phyloP scores from a whole-genome alignment of 2,329 filamentous ascomycete species.

The Apiospora hydei region DNA sequence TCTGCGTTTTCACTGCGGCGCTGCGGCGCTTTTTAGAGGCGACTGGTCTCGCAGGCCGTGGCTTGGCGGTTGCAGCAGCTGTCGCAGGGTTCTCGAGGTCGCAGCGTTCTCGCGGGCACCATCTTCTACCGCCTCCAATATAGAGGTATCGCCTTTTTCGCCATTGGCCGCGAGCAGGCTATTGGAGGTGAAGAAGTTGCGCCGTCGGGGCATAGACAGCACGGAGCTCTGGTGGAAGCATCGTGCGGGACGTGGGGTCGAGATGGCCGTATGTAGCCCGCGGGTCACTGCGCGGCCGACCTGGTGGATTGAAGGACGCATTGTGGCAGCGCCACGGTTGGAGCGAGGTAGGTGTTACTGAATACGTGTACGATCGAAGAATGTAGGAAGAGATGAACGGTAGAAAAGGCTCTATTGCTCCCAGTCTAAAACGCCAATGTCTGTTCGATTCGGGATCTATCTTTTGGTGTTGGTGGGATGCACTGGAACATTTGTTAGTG shows the following conservation, averaged over 20 bases:
- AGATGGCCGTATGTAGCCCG: conserved; percentile 38
- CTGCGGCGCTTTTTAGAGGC: conserved; percentile 77
- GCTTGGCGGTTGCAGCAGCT: conserved; percentile 45
- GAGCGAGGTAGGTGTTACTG: not conserved
- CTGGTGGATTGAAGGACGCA: conserved; percentile 20
- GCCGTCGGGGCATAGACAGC: conserved; percentile 58
- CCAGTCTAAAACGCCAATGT: not conserved
- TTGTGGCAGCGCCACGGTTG: not conserved
- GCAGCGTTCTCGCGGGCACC: conserved; percentile 23
- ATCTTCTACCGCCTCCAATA: conserved; percentile 29
- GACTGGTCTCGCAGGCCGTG: conserved; percentile 54
- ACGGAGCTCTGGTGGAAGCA: conserved; percentile 56
- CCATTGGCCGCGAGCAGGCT: conserved; percentile 56
- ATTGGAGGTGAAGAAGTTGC: conserved; percentile 72
- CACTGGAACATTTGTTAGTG: conserved; percentile 8
- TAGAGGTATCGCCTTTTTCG: conserved; percentile 35
- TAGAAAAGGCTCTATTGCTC: not conserved
- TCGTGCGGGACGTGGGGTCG: conserved; percentile 43
- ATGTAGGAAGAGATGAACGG: not conserved
- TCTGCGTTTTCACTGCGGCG: conserved; percentile 77
- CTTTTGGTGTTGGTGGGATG: not conserved
- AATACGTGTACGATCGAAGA: not conserved
- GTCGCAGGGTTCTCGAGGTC: conserved; percentile 13
- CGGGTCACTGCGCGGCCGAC: conserved; percentile 28
- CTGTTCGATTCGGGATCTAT: not conserved